phyloP scores from a whole-genome alignment of 495 filamentous ascomycete genomes.

The Tuber umbilicatum region DNA sequence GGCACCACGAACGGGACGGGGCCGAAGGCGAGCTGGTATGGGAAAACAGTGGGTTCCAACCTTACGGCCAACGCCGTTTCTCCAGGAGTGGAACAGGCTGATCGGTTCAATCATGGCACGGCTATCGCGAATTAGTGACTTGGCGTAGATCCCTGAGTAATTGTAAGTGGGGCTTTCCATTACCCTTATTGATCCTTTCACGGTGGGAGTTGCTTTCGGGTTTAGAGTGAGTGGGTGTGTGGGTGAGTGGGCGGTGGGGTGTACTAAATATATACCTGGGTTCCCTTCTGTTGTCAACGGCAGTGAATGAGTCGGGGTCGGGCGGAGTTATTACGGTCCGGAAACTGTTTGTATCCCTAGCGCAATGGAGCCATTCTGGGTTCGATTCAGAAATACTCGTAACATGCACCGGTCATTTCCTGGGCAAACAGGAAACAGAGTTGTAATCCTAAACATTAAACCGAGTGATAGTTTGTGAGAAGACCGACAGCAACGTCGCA shows the following conservation, averaged over 20 bases:
- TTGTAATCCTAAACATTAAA: neutral
- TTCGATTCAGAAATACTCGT: neutral
- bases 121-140: neutral
- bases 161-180: neutral
- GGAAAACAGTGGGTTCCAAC: slow-evolving; percentile 20
- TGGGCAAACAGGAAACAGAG: neutral
- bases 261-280: neutral
- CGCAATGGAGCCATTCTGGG: neutral
- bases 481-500: neutral
- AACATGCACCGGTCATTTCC: neutral
- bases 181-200: neutral
- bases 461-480: neutral
- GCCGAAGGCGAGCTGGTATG: slow-evolving; percentile 25
- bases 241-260: neutral
- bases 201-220: neutral
- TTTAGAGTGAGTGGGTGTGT: neutral
- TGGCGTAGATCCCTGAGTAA: neutral
- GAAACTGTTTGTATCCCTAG: neutral
- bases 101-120: neutral
- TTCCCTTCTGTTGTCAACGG: neutral
- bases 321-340: neutral
- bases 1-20: slow-evolving; percentile 15
- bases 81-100: neutral
- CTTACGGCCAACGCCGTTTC: neutral
- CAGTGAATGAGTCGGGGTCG: neutral